Evolutionary conservation across 768 basidiomycete genomes (phyloP), one percentile per base, ranked within the genome.

Genomic region (Boletus eberwhitei): DNA sequence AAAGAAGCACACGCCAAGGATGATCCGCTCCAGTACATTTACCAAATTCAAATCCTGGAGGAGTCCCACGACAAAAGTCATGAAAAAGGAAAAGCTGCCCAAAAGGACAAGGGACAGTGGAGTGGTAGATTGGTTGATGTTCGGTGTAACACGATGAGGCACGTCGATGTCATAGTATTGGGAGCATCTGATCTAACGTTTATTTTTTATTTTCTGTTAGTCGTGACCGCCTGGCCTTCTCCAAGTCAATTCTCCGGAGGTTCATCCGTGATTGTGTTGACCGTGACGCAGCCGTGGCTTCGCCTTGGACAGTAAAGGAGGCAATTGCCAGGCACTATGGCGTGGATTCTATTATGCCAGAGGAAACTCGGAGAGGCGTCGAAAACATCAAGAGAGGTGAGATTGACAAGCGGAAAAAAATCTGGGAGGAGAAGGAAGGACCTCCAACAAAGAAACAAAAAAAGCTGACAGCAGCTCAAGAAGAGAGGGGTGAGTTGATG

Each of bases 181-280:
- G 38, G 45, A 50, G 32, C 44, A 35, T 46, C 35, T 36, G 35
- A 43, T 31, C 53, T 55, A 32, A 43, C 55, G 36, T 14, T 35
- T 13, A 8, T 13, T 36, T 19, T 39, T 37, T 32, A 48, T 29
- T 42, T 53, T 51, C 19, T 50, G 19, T 36, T 55, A 98, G 95
- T 65, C 94, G 97, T 56, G 97, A 99, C 70, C 90, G 95, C 49
- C 79, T 96, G 19, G 86, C 93, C 19, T 98, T 98, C 73, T 96
- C 93, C 29, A 98, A 98, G 72, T 94, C 94, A 17, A 96, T 98
- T 62, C 83, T 99, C 29, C 91, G 94, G 59, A 88, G 94, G 16
- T 98, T 96, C 73, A 90, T 99, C 54, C 87, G 92, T 58, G 97
- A 98, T 66, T 96, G 93, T 63, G 89, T 99, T 3, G 88, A 92